phyloP scores from a whole-genome alignment of 2,329 filamentous ascomycete species.

The Daldinia sp. region DNA sequence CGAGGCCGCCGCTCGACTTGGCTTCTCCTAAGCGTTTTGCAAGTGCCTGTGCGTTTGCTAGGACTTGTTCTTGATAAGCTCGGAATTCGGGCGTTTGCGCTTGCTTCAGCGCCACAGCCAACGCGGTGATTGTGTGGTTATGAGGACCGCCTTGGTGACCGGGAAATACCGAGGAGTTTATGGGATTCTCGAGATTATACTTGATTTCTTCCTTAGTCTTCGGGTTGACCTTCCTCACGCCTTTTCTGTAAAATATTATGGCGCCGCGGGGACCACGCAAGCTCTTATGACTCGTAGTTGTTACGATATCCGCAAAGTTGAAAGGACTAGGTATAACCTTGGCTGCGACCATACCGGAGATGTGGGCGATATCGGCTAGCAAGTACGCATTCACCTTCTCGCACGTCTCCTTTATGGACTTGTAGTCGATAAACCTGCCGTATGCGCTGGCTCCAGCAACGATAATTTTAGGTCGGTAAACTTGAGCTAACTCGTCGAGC shows the following conservation, averaged over 20 bases:
- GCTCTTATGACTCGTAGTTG: constrained; percentile 98
- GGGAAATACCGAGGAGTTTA: constrained; percentile 97
- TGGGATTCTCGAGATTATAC: constrained; percentile 92
- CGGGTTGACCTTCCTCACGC: constrained; percentile 82
- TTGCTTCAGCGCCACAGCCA: constrained; percentile 95
- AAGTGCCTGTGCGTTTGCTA: constrained; percentile 91
- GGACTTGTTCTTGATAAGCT: constrained; percentile 89
- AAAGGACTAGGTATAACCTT: constrained; percentile 94
- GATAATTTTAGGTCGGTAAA: constrained; percentile 96
- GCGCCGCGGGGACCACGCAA: constrained; percentile 94
- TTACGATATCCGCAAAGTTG: constrained; percentile 90
- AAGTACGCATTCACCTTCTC: constrained; percentile 94
- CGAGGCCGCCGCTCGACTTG: constrained; percentile 81
- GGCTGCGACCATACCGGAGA: constrained; percentile 92
- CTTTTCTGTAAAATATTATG: constrained; percentile 98
- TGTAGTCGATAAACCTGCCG: constrained; percentile 95
- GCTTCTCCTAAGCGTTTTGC: constrained; percentile 73
- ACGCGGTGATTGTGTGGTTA: constrained; percentile 98
- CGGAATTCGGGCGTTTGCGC: constrained; percentile 90
- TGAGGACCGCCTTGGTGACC: constrained; percentile 98
- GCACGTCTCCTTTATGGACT: constrained; percentile 88
- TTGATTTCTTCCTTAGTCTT: constrained; percentile 88
- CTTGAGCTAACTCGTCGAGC: constrained; percentile 84
- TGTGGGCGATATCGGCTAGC: constrained; percentile 96
- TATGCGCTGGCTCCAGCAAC: constrained; percentile 94